Percentiles rank a stretch among this genome's conserved stretches.
These are phyloP conservation scores for Microsporum canis DNA, from an alignment of 2,329 filamentous ascomycete genomes.

Conservation along the genomic window DNA sequence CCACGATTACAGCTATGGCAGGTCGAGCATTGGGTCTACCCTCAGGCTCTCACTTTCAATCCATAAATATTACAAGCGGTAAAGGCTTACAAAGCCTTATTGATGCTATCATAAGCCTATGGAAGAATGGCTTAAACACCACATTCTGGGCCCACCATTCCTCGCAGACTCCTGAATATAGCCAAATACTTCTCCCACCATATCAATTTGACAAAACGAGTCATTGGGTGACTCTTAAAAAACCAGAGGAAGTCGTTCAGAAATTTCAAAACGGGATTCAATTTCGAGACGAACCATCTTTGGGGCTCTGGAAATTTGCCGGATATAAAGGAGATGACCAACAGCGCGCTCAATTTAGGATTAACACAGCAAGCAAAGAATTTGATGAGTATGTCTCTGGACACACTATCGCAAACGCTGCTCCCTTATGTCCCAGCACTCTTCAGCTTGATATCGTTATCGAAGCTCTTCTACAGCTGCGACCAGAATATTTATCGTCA, in stretches of 20 bases:
- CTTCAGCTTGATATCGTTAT: constrained; percentile 7
- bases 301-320: neutral
- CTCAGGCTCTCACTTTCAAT: constrained; percentile 1
- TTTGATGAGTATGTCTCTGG: constrained; percentile 3
- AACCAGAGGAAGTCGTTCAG: neutral
- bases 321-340: neutral
- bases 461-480: constrained; percentile 5
- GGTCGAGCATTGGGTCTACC: constrained; percentile 17
- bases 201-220: constrained; percentile 35
- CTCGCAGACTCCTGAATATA: constrained; percentile 20
- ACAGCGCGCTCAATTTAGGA: neutral
- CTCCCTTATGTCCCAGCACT: constrained; percentile 5
- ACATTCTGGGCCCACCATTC: constrained; percentile 32
- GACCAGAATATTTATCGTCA: neutral
- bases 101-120: constrained; percentile 26
- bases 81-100: constrained; percentile 15
- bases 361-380: constrained; percentile 6
- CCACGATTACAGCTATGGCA: constrained; percentile 21
- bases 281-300: neutral
- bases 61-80: constrained; percentile 3
- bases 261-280: neutral
- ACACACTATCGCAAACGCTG: constrained; percentile 5
- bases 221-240: constrained; percentile 7
- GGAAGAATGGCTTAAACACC: constrained; percentile 29
- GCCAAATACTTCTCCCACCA: constrained; percentile 26